These are phyloP conservation scores for Gentiana straminea DNA, from an alignment of 257 asterid species.

Conservation along the genomic window DNA sequence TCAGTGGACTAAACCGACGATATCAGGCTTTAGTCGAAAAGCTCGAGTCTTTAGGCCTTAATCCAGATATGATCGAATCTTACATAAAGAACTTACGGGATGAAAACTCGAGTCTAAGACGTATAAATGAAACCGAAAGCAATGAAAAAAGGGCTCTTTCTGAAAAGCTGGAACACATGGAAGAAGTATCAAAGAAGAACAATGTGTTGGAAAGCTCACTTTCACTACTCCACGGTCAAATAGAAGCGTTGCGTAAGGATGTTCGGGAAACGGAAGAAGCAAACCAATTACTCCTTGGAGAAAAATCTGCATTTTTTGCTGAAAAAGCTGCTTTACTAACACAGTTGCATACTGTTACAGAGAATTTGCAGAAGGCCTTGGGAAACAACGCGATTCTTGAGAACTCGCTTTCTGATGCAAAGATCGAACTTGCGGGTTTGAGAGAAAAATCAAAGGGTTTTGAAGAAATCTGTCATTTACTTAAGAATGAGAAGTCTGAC, in stretches of 20 bases:
- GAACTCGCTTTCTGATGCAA: slow-evolving; percentile 55
- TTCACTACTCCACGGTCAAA: slow-evolving; percentile 40
- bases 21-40: slow-evolving; percentile 53
- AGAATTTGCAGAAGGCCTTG: slow-evolving; percentile 60
- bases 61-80: slow-evolving; percentile 35
- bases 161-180: slow-evolving; percentile 54
- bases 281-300: slow-evolving; percentile 41
- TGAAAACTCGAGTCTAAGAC: slow-evolving; percentile 51
- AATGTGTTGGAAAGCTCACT: slow-evolving; percentile 42
- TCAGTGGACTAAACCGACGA: slow-evolving; percentile 41
- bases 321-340: slow-evolving; percentile 72
- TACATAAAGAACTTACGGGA: slow-evolving; percentile 45
- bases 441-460: slow-evolving; percentile 85
- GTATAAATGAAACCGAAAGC: slow-evolving; percentile 29
- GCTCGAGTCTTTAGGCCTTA: slow-evolving; percentile 52
- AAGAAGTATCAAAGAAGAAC: slow-evolving; percentile 42
- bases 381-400: slow-evolving; percentile 77
- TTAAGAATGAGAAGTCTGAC: slow-evolving; percentile 56
- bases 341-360: slow-evolving; percentile 65
- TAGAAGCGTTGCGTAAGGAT: slow-evolving; percentile 41
- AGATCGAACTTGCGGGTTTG: slow-evolving; percentile 78
- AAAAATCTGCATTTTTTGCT: slow-evolving; percentile 50
- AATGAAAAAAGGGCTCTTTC: slow-evolving; percentile 43
- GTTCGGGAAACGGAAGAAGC: slow-evolving; percentile 46
- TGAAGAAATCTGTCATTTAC: slow-evolving; percentile 65